Evolutionary conservation across 257 asterid genomes (phyloP).

Genomic region (Handroanthus guayacan): DNA sequence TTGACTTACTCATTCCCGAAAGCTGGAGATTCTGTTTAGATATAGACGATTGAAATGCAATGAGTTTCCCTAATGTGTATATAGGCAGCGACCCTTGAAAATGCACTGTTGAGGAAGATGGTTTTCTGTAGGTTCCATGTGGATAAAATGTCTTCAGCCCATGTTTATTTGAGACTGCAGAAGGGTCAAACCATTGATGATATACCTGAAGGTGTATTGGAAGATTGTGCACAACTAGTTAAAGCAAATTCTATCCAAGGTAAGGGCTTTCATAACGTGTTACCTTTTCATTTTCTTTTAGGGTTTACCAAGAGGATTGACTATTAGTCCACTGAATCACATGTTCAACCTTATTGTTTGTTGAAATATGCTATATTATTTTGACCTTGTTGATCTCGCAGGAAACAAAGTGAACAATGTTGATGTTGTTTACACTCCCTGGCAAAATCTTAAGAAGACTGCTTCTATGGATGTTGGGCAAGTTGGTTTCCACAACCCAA

Average conservation of each 20-base stretch:
- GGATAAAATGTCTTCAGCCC: conserved; percentile 87
- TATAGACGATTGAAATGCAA: neutral
- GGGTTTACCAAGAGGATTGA: neutral
- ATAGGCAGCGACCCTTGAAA: neutral
- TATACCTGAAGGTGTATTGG: conserved; percentile 75
- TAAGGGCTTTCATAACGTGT: conserved; percentile 21
- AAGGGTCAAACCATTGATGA: conserved; percentile 71
- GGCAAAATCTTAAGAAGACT: conserved; percentile 82
- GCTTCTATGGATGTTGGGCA: conserved; percentile 89
- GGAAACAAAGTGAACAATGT: conserved; percentile 77
- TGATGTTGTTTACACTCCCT: conserved; percentile 82
- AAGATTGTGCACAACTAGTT: conserved; percentile 80
- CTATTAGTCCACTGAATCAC: neutral
- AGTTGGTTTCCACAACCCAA: conserved; percentile 75
- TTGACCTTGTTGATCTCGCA: conserved; percentile 35
- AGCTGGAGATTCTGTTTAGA: conserved; percentile 14
- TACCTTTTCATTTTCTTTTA: neutral
- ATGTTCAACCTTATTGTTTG: neutral
- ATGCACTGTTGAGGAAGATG: conserved; percentile 24
- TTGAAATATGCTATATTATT: neutral
- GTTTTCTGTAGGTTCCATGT: conserved; percentile 68
- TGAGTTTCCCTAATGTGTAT: conserved; percentile 2
- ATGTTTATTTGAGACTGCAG: conserved; percentile 75
- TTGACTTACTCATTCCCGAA: neutral
- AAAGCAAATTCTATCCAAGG: conserved; percentile 91